Percentiles rank a stretch among this genome's conserved stretches.
These are phyloP conservation scores for Mycena haematopus DNA, from an alignment of 768 basidiomycete genomes.

Conservation along the genomic window DNA sequence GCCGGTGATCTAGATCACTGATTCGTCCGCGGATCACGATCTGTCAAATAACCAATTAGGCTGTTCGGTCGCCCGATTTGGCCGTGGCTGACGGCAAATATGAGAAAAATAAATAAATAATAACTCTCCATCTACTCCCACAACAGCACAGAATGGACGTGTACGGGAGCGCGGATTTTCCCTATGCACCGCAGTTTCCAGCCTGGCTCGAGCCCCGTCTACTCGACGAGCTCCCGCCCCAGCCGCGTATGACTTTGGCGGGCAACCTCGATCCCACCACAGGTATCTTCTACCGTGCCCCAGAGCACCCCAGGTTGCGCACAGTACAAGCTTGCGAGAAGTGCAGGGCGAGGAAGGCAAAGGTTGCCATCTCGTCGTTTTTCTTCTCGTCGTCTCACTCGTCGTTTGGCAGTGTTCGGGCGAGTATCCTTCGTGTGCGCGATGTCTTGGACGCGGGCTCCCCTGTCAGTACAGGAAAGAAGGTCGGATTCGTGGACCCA, in stretches of 20 bases:
- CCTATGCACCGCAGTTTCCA: too few species aligned
- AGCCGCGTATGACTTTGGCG: constrained; percentile 32
- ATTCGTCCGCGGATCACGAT: neutral
- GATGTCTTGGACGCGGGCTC: constrained; percentile 55
- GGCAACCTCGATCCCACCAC: constrained; percentile 70
- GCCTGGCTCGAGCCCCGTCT: too few species aligned
- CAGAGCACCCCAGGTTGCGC: constrained; percentile 68
- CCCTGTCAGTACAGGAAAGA: constrained; percentile 72
- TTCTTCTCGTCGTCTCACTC: neutral
- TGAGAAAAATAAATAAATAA: neutral
- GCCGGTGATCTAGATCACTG: neutral
- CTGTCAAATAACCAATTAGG: neutral
- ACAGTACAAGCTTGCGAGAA: constrained; percentile 81
- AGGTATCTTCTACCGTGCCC: constrained; percentile 66
- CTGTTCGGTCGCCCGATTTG: neutral
- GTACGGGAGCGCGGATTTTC: too few species aligned
- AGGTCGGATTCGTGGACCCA: constrained; percentile 66
- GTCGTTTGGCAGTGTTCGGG: constrained; percentile 64
- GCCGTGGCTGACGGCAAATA: too few species aligned
- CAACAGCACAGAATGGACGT: neutral
- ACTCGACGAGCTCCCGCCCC: neutral
- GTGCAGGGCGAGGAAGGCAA: constrained; percentile 70
- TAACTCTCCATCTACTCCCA: neutral
- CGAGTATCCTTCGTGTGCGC: constrained; percentile 70
- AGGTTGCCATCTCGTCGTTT: constrained; percentile 28